Evolutionary conservation across 1,139 yeast genomes (phyloP).

Genomic region (Pichia sp.): DNA sequence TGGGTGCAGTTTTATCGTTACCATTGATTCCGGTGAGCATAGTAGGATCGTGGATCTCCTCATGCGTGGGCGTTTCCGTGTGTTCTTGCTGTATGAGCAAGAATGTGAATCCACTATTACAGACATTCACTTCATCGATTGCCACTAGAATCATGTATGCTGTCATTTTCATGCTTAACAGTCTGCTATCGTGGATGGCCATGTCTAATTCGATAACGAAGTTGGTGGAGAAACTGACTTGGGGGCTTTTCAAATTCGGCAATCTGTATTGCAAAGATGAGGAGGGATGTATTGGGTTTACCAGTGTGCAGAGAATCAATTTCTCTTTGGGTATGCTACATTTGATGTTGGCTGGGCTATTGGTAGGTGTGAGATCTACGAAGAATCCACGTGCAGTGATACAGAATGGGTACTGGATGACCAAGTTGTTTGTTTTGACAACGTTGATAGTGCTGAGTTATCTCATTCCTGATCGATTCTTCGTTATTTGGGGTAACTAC

Average conservation of each 20-base stretch:
- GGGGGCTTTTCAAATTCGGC: slow-evolving; percentile 55
- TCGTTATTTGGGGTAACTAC: slow-evolving; percentile 86
- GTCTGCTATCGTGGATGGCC: slow-evolving; percentile 85
- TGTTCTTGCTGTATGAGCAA: slow-evolving; percentile 55
- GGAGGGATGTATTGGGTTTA: slow-evolving; percentile 84
- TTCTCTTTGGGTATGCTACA: slow-evolving; percentile 84
- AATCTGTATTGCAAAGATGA: slow-evolving; percentile 60
- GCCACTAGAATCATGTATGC: slow-evolving; percentile 85
- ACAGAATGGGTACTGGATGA: slow-evolving; percentile 89
- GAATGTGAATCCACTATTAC: slow-evolving; percentile 44
- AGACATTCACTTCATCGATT: slow-evolving; percentile 59
- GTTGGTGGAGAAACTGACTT: slow-evolving; percentile 66
- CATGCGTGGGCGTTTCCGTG: slow-evolving; percentile 81
- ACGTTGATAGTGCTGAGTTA: slow-evolving; percentile 56
- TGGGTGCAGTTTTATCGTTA: slow-evolving; percentile 83
- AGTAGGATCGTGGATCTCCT: slow-evolving; percentile 64
- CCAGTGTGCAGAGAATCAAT: slow-evolving; percentile 85
- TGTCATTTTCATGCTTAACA: slow-evolving; percentile 63
- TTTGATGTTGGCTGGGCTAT: slow-evolving; percentile 55
- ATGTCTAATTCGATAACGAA: slow-evolving; percentile 74
- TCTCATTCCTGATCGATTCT: slow-evolving; percentile 79
- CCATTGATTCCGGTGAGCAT: slow-evolving; percentile 53
- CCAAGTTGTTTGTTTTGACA: slow-evolving; percentile 61
- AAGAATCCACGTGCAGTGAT: slow-evolving; percentile 72
- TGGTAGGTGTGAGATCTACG: slow-evolving; percentile 73